Conservation (phyloP, 2,329 filamentous ascomycete genomes). For the Apiospora marii region DNA sequence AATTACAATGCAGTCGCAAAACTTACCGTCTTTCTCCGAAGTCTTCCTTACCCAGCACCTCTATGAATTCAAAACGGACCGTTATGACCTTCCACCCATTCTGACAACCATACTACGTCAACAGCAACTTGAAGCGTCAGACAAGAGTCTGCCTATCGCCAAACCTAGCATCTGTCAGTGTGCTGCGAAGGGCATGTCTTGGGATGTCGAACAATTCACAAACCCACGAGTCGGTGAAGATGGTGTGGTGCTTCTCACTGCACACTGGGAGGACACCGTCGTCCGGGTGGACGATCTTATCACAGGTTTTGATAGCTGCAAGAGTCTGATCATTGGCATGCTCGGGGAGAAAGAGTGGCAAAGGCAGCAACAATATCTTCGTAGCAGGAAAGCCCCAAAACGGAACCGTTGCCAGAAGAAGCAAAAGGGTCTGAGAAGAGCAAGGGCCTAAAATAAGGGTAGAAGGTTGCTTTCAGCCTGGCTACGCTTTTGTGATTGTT, state of each 20-base stretch:
- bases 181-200: not conserved
- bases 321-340: not conserved
- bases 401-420: not conserved
- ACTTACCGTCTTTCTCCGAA: conserved; percentile 1
- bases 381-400: not conserved
- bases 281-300: not conserved
- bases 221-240: not conserved
- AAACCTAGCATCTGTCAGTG: not conserved
- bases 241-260: not conserved
- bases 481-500: not conserved
- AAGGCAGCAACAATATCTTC: not conserved
- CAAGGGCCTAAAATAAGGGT: conserved; percentile 5
- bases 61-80: not conserved
- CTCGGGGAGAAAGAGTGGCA: not conserved
- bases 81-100: not conserved
- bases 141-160: not conserved
- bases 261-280: not conserved
- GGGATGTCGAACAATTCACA: not conserved
- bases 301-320: not conserved
- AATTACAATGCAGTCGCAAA: not conserved
- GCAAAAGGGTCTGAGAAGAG: conserved; percentile 7
- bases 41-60: not conserved
- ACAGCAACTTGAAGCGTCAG: not conserved
- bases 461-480: conserved; percentile 8
- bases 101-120: not conserved